Conservation (phyloP, 2,329 filamentous ascomycete species). For the Fusarium devonianum region DNA sequence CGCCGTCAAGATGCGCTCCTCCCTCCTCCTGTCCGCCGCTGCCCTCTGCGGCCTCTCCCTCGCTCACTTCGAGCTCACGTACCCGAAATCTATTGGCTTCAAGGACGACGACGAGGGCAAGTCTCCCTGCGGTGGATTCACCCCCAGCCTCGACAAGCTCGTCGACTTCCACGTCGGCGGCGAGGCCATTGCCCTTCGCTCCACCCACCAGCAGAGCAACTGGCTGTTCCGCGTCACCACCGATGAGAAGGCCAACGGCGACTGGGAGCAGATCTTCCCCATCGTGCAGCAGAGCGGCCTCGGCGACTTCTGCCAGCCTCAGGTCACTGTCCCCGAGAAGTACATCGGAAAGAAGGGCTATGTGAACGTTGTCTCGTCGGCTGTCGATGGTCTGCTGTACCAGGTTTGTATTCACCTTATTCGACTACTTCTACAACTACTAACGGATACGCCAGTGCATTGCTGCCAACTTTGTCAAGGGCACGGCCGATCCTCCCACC, state of each 20-base stretch:
- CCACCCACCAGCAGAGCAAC: constrained; percentile 60
- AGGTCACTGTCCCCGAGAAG: constrained; percentile 56
- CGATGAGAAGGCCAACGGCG: constrained; percentile 54
- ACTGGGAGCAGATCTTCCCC: constrained; percentile 64
- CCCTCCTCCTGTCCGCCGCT: constrained; percentile 46
- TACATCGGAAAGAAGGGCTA: constrained; percentile 64
- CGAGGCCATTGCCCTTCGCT: constrained; percentile 57
- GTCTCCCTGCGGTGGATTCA: constrained; percentile 63
- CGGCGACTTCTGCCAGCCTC: constrained; percentile 61
- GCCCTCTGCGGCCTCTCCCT: constrained; percentile 51
- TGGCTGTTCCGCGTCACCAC: constrained; percentile 67
- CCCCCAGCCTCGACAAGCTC: constrained; percentile 57
- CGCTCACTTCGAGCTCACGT: constrained; percentile 63
- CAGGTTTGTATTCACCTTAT: constrained; percentile 52
- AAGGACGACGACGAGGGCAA: constrained; percentile 54
- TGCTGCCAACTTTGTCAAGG: constrained; percentile 62
- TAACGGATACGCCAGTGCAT: constrained; percentile 53
- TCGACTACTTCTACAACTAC: not conserved
- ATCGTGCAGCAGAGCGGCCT: constrained; percentile 62
- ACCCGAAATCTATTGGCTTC: constrained; percentile 57
- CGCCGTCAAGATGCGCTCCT: constrained; percentile 46
- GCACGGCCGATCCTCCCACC: constrained; percentile 43
- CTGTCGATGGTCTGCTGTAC: constrained; percentile 63
- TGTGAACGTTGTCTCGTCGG: constrained; percentile 59
- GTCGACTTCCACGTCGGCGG: constrained; percentile 66